Percentiles rank a stretch among this genome's conserved stretches.
Conservation (phyloP, 2,329 filamentous ascomycete species). For the Fusarium sp. region DNA sequence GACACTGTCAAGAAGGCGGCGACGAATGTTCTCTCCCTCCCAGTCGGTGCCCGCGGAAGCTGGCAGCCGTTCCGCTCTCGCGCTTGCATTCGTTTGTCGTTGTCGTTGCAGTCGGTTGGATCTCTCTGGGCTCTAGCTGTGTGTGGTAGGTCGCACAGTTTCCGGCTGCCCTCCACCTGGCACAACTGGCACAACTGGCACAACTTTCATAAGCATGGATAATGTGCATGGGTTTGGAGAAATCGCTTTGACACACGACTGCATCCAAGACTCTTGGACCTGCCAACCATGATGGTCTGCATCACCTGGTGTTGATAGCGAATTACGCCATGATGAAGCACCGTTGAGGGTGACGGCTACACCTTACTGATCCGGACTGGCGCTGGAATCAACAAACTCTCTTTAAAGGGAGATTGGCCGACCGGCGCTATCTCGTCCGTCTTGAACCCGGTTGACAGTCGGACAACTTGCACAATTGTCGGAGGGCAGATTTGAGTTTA, state of each 20-base stretch:
- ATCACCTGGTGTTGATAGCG: slow-evolving; percentile 9
- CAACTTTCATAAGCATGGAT: slow-evolving; percentile 6
- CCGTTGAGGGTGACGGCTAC: background rate
- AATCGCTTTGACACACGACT: background rate
- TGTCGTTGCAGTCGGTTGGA: slow-evolving; percentile 27
- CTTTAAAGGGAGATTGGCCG: background rate
- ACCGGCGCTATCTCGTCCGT: slow-evolving; percentile 20
- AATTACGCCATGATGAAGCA: slow-evolving; percentile 17
- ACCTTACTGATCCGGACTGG: slow-evolving; percentile 25
- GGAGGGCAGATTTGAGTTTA: slow-evolving; percentile 22
- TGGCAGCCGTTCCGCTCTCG: slow-evolving; percentile 34
- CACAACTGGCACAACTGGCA: background rate
- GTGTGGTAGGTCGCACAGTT: slow-evolving; percentile 13
- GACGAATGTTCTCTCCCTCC: slow-evolving; percentile 26
- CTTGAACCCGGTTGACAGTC: slow-evolving; percentile 18
- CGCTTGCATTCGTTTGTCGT: slow-evolving; percentile 26
- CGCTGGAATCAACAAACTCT: slow-evolving; percentile 20
- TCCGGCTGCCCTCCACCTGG: background rate
- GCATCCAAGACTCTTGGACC: slow-evolving; percentile 13
- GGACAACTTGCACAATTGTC: slow-evolving; percentile 6
- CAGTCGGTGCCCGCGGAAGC: slow-evolving; percentile 38
- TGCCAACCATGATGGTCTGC: slow-evolving; percentile 34
- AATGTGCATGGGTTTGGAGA: slow-evolving; percentile 11
- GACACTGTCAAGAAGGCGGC: slow-evolving; percentile 30
- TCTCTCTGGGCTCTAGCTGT: slow-evolving; percentile 2